Base-by-base conservation (phyloP, 1,139 yeast genomes). In the Magnusiomyces tetraspermus region DNA sequence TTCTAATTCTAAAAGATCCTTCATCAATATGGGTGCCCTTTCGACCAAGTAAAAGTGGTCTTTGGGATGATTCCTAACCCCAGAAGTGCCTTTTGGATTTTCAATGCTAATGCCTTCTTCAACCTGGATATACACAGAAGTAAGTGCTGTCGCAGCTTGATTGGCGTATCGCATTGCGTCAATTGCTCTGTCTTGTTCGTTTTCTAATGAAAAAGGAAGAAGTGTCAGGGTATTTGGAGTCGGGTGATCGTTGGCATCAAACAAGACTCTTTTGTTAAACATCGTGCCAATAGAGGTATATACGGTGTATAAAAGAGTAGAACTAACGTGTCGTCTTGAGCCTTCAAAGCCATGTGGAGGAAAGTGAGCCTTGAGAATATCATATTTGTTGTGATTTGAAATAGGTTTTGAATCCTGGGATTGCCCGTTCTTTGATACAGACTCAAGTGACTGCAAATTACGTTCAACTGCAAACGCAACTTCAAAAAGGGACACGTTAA, bases 401-500 rank as follows among this genome's bases (percentile, higher is more conserved):
- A n/a, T 17, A 10, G 5, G 6, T 36, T 36, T 36, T 36, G 40
- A 13, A 23, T 26, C 38, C 17, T 48, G 24, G 36, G 43, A 49
- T 21, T 36, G 28, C 13, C 49, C 47, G 3, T 53, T 58, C 10
- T 17, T 53, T 24, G 6, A 51, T 50, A 21, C 47, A 26, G 11
- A 48, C 49, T 30, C 33, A 30, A 8, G 8, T 30, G 8, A 8
- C 33, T 50, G 26, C 3, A 52, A 22, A 19, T 42, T 53, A 33
- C 51, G 43, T 31, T 49, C 51, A 17, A 57, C 56, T 41, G 54
- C 52, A 44, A 54, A 51, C 36, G 57, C 63, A 3, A 62, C 56
- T 36, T 59, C 63, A 49, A 58, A 60, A 23, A 62, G 55, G 2
- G 66, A 59, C 11, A 62, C 51, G 42, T 59, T 61, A 1, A 57